These are phyloP conservation scores for Boletus pseudopeckii DNA, from an alignment of 768 basidiomycete genomes.

Conservation along the genomic window DNA sequence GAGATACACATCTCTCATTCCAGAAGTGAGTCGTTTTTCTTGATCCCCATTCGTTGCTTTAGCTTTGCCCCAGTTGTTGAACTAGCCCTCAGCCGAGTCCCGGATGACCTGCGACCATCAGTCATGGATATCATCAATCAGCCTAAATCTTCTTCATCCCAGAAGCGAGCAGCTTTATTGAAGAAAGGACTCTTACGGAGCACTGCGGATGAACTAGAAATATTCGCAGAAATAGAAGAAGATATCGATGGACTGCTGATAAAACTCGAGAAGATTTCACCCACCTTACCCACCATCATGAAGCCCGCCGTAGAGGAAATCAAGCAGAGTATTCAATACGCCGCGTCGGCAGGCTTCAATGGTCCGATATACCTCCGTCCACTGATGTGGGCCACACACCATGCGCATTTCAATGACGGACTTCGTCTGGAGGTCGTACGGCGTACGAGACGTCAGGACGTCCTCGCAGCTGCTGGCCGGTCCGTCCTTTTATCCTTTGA, in stretches of 20 bases:
- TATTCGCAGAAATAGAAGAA: slow-evolving; percentile 60
- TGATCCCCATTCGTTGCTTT: not conserved
- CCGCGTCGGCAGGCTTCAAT: slow-evolving; percentile 57
- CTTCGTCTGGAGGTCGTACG: slow-evolving; percentile 73
- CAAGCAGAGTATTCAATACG: slow-evolving; percentile 57
- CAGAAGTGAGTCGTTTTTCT: slow-evolving; percentile 45
- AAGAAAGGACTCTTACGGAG: slow-evolving; percentile 68
- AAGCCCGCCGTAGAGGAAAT: slow-evolving; percentile 57
- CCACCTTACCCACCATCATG: slow-evolving; percentile 47
- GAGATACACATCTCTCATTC: slow-evolving; percentile 81
- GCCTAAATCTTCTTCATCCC: slow-evolving; percentile 58
- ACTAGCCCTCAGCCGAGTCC: slow-evolving; percentile 56
- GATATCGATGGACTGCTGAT: slow-evolving; percentile 56
- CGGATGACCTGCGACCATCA: slow-evolving; percentile 49
- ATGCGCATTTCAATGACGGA: slow-evolving; percentile 66
- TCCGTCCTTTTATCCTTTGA: slow-evolving; percentile 27
- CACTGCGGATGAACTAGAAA: slow-evolving; percentile 71
- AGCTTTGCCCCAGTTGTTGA: slow-evolving; percentile 55
- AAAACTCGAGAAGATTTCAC: slow-evolving; percentile 59
- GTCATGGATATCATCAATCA: slow-evolving; percentile 66
- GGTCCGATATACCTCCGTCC: slow-evolving; percentile 67
- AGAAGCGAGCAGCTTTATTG: slow-evolving; percentile 65
- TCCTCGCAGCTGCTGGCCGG: slow-evolving; percentile 83
- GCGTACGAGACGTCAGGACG: slow-evolving; percentile 60
- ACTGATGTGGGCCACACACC: slow-evolving; percentile 67